phyloP scores from a whole-genome alignment of 345 rosid genomes.

The Euphorbia pulcherrima region DNA sequence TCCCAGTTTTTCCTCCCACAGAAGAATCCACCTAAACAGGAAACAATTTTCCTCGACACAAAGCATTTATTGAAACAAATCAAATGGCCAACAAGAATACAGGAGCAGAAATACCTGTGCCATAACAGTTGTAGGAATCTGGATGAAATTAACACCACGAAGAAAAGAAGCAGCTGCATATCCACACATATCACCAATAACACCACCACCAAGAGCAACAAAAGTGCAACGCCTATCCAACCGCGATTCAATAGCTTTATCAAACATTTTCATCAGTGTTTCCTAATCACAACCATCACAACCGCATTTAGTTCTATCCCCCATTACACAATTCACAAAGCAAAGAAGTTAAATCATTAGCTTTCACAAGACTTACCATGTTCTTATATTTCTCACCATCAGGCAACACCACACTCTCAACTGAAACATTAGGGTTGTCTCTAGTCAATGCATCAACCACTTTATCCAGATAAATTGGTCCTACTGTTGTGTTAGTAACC shows the following conservation, averaged over 20 bases:
- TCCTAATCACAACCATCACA: conserved; percentile 44
- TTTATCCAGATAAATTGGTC: conserved; percentile 70
- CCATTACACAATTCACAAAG: not conserved
- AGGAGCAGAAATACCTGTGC: conserved; percentile 54
- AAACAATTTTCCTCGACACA: conserved; percentile 7
- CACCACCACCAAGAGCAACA: conserved; percentile 98
- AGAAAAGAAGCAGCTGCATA: conserved; percentile 92
- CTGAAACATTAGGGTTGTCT: conserved; percentile 77
- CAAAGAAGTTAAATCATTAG: not conserved
- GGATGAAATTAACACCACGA: conserved; percentile 97
- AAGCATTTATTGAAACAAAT: not conserved
- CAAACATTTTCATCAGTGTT: conserved; percentile 81
- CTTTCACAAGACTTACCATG: conserved; percentile 48
- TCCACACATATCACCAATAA: conserved; percentile 97
- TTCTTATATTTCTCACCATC: conserved; percentile 91
- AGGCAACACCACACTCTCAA: conserved; percentile 76
- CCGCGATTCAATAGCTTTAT: conserved; percentile 87
- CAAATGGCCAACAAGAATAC: not conserved
- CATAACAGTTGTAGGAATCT: conserved; percentile 98
- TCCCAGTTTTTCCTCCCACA: conserved; percentile 97
- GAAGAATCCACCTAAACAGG: conserved; percentile 84
- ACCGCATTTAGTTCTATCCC: not conserved
- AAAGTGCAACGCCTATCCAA: conserved; percentile 79
- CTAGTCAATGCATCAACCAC: conserved; percentile 67
- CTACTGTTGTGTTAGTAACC: conserved; percentile 75